phyloP scores from a whole-genome alignment of 331 rosid species.

The Erythrophleum ivorense region DNA sequence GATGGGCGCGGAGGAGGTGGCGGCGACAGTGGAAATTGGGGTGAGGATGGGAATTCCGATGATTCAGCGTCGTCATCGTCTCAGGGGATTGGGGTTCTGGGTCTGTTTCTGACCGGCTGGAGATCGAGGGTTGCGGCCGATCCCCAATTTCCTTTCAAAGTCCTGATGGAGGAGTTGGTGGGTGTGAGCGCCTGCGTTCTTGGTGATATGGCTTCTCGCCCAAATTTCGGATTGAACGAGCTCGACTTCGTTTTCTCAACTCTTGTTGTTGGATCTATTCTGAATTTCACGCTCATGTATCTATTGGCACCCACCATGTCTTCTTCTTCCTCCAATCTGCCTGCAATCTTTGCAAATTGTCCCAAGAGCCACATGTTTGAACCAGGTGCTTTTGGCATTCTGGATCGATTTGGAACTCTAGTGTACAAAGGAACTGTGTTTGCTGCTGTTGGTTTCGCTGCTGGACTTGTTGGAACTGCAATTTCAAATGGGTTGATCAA shows the following conservation, averaged over 20 bases:
- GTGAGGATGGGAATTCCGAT: slow-evolving; percentile 36
- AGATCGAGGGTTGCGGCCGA: slow-evolving; percentile 95
- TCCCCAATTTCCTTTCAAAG: slow-evolving; percentile 97
- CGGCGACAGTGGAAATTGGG: slow-evolving; percentile 33
- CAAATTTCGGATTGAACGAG: slow-evolving; percentile 95
- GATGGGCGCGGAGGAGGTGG: slow-evolving; percentile 37
- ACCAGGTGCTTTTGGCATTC: slow-evolving; percentile 64
- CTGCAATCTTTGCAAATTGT: slow-evolving; percentile 70
- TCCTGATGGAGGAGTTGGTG: slow-evolving; percentile 92
- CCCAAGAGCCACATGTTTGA: slow-evolving; percentile 97
- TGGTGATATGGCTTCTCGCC: slow-evolving; percentile 97
- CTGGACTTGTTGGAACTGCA: slow-evolving; percentile 77
- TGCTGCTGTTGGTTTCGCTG: slow-evolving; percentile 83
- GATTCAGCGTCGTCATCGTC: slow-evolving; percentile 45
- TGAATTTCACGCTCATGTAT: slow-evolving; percentile 94
- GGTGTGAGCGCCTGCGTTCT: slow-evolving; percentile 85
- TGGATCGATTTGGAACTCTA: slow-evolving; percentile 72
- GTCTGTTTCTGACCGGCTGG: slow-evolving; percentile 79
- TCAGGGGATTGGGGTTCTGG: slow-evolving; percentile 57
- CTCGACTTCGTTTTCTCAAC: slow-evolving; percentile 97
- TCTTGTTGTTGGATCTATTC: slow-evolving; percentile 87
- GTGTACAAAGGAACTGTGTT: slow-evolving; percentile 80
- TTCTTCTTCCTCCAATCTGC: slow-evolving; percentile 62
- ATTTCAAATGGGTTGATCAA: slow-evolving; percentile 83
- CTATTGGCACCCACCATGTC: slow-evolving; percentile 75